phyloP scores from a whole-genome alignment of 1,284 basidiomycete species.

The Tetrapyrgos nigripes region DNA sequence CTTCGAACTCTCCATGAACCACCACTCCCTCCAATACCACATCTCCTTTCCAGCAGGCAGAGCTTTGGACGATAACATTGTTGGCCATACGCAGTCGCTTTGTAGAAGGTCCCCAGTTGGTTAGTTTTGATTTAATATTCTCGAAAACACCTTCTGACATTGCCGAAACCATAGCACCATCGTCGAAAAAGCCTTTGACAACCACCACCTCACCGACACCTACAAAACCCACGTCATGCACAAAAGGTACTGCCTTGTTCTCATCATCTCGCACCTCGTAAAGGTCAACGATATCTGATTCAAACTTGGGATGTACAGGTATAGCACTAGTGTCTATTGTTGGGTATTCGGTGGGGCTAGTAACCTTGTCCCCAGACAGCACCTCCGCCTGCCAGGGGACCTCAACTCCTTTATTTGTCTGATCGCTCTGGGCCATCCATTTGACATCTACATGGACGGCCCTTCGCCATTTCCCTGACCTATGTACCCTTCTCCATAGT shows the following conservation, averaged over 20 bases:
- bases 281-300: constrained; percentile 1
- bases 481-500: neutral
- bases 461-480: no score
- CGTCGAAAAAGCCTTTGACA: constrained; percentile 27
- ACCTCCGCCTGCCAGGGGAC: neutral
- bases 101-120: constrained; percentile 16
- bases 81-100: constrained; percentile 35
- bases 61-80: constrained; percentile 26
- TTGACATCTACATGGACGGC: no score
- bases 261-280: neutral
- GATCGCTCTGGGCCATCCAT: neutral
- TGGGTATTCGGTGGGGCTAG: neutral
- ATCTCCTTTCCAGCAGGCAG: constrained; percentile 33
- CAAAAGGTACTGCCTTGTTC: neutral
- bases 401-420: neutral
- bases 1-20: constrained; percentile 29
- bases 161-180: constrained; percentile 35
- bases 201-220: neutral
- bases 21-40: constrained; percentile 9
- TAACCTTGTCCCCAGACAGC: neutral
- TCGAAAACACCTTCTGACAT: constrained; percentile 26
- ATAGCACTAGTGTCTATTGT: neutral
- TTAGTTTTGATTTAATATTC: constrained; percentile 18
- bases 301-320: neutral
- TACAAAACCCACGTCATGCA: neutral